phyloP scores from a whole-genome alignment of 345 rosid species.

The Abelmoschus esculentus region DNA sequence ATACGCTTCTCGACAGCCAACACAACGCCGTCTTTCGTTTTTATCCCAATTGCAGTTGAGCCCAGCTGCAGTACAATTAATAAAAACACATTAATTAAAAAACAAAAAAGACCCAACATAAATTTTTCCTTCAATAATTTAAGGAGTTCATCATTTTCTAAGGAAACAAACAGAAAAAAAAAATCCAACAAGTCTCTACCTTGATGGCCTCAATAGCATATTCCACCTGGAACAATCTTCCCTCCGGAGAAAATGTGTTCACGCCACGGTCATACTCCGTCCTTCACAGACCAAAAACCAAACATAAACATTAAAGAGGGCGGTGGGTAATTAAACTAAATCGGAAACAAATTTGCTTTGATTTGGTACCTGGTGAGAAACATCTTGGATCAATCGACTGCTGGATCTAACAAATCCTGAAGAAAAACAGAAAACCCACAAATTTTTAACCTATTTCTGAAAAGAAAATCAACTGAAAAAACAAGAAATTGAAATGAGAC shows the following conservation, averaged over 20 bases:
- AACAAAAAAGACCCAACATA: background rate
- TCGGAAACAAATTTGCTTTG: background rate
- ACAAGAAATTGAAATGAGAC: background rate
- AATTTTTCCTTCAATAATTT: no score
- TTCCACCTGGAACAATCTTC: conserved; percentile 91
- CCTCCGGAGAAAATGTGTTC: conserved; percentile 98
- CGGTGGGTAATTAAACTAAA: background rate
- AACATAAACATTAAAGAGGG: background rate
- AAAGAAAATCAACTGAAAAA: background rate
- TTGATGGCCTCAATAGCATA: conserved; percentile 98
- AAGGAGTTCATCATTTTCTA: background rate
- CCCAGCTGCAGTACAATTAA: conserved; percentile 53
- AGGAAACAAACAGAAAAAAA: background rate
- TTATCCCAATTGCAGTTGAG: conserved; percentile 88
- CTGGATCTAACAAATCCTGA: conserved; percentile 19
- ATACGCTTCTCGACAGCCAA: conserved; percentile 98
- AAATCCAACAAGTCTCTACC: conserved; percentile 30
- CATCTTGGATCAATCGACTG: conserved; percentile 35
- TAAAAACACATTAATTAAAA: background rate
- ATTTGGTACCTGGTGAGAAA: conserved; percentile 57
- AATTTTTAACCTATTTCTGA: background rate
- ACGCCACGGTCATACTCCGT: conserved; percentile 99
- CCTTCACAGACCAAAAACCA: conserved; percentile 30
- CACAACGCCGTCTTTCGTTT: conserved; percentile 94
- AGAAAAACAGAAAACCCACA: background rate